Evolutionary conservation across 1,139 yeast species (phyloP).

Genomic region (Yamadazyma taylorii): DNA sequence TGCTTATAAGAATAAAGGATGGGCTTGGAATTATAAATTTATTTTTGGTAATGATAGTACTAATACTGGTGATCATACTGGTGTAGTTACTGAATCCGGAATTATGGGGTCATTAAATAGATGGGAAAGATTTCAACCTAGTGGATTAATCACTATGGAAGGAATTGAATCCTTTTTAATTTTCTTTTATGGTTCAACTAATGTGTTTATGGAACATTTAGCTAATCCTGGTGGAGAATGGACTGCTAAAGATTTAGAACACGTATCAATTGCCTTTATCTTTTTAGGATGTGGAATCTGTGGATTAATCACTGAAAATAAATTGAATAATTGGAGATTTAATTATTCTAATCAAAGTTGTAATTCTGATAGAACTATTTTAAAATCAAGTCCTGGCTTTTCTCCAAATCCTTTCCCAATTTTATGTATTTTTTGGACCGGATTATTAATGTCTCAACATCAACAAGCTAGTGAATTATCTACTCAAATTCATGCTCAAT

Average conservation of each 20-base stretch:
- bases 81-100: background rate
- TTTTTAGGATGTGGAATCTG: constrained; percentile 90
- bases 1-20: constrained; percentile 68
- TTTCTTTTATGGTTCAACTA: constrained; percentile 84
- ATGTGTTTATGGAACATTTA: constrained; percentile 86
- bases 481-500: constrained; percentile 79
- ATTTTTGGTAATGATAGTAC: constrained; percentile 23
- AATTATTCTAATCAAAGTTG: constrained; percentile 28
- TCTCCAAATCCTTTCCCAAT: constrained; percentile 93
- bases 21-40: constrained; percentile 84
- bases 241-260: constrained; percentile 93
- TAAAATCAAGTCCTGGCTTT: constrained; percentile 65
- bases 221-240: constrained; percentile 73
- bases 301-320: constrained; percentile 77
- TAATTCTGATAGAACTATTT: constrained; percentile 13
- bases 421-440: constrained; percentile 93
- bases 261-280: constrained; percentile 92
- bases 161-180: constrained; percentile 76
- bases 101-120: too few relatives aligned
- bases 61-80: too few relatives aligned
- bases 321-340: constrained; percentile 49
- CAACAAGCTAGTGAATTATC: constrained; percentile 78
- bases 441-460: constrained; percentile 93
- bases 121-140: constrained; percentile 44
- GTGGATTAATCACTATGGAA: constrained; percentile 76